These are phyloP conservation scores for Coniochaeta sp. DNA, from an alignment of 2,329 filamentous ascomycete genomes.

Conservation along the genomic window DNA sequence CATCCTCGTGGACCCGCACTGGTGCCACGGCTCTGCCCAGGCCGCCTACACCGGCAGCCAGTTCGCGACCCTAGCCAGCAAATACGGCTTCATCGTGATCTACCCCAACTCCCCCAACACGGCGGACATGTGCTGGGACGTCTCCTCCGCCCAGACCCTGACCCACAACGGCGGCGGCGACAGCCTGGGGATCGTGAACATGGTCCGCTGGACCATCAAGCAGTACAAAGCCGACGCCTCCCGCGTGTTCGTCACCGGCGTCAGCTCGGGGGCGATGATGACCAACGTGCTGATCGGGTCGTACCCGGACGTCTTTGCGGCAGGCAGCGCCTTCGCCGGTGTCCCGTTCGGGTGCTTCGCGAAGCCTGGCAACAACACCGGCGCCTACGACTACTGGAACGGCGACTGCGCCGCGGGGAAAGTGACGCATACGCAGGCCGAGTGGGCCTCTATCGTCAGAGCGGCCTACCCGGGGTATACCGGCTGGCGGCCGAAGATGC, in stretches of 20 bases:
- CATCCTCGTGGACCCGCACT: constrained; percentile 43
- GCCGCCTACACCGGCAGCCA: constrained; percentile 38
- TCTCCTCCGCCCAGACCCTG: constrained; percentile 37
- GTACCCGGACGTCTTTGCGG: constrained; percentile 42
- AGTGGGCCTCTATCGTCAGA: constrained; percentile 22
- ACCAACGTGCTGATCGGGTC: constrained; percentile 38
- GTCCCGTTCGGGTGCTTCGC: constrained; percentile 38
- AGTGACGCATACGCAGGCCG: constrained; percentile 18
- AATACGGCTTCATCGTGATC: constrained; percentile 39
- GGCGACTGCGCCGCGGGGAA: constrained; percentile 38
- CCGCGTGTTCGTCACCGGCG: constrained; percentile 34
- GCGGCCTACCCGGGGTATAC: constrained; percentile 37
- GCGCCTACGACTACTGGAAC: constrained; percentile 31
- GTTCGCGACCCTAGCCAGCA: constrained; percentile 41
- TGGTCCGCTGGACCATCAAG: constrained; percentile 36
- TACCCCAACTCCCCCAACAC: constrained; percentile 24
- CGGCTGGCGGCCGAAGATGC: constrained; percentile 40
- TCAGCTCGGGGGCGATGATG: constrained; percentile 32
- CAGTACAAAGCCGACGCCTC: constrained; percentile 33
- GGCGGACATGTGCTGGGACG: constrained; percentile 43
- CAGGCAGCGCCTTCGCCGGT: constrained; percentile 32
- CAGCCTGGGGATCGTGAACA: constrained; percentile 37
- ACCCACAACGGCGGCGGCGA: constrained; percentile 37
- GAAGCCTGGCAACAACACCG: background rate
- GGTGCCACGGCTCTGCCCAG: constrained; percentile 42